These are phyloP conservation scores for Scleroderma bovista DNA, from an alignment of 768 basidiomycete species.

Conservation along the genomic window DNA sequence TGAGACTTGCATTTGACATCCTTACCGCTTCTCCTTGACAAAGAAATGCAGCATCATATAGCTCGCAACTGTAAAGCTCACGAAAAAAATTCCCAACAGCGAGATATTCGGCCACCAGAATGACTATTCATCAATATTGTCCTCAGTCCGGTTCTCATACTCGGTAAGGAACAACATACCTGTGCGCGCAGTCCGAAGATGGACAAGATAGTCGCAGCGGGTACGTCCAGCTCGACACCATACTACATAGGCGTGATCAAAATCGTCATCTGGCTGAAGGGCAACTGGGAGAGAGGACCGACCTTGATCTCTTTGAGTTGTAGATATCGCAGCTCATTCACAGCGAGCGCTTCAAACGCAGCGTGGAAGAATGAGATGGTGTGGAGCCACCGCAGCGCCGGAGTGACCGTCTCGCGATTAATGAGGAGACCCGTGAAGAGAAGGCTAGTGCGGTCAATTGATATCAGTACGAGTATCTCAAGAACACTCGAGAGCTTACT, in stretches of 20 bases:
- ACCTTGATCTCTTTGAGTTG: slow-evolving; percentile 90
- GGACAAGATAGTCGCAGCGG: slow-evolving; percentile 91
- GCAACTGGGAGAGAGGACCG: slow-evolving; percentile 18
- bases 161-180: slow-evolving; percentile 33
- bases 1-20: too few species aligned
- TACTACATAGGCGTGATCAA: slow-evolving; percentile 46
- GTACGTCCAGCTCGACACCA: slow-evolving; percentile 94
- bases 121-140: slow-evolving; percentile 42
- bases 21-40: slow-evolving; percentile 64
- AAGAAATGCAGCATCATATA: slow-evolving; percentile 81
- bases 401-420: slow-evolving; percentile 81
- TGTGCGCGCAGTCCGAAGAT: slow-evolving; percentile 90
- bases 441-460: slow-evolving; percentile 46
- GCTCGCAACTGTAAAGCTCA: slow-evolving; percentile 67
- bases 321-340: slow-evolving; percentile 93
- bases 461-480: slow-evolving; percentile 2
- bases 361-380: slow-evolving; percentile 98
- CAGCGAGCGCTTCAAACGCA: slow-evolving; percentile 94
- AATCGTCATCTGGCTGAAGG: neutral
- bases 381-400: slow-evolving; percentile 77
- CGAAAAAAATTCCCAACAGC: slow-evolving; percentile 82
- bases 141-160: neutral
- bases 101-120: slow-evolving; percentile 99
- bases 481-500: slow-evolving; percentile 50
- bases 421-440: slow-evolving; percentile 94